Evolutionary conservation across 371 early-diverging fungal species (phyloP).

Genomic region (Homolaphlyctis polyrhiza): DNA sequence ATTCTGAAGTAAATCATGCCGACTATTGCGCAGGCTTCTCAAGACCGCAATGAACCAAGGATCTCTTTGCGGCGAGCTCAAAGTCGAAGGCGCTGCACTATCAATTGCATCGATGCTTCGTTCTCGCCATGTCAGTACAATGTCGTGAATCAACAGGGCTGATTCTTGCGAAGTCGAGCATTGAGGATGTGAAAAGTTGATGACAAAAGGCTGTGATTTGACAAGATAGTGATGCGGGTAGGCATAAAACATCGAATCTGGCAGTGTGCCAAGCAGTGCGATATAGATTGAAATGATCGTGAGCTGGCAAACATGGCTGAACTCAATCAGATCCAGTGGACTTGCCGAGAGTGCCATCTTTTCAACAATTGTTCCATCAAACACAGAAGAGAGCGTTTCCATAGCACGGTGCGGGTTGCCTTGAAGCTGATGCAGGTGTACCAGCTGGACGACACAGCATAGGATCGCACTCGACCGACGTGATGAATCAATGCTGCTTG

Average conservation of each 20-base stretch:
- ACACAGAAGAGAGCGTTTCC: not conserved
- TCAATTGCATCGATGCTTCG: no score
- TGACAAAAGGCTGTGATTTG: conserved; percentile 10
- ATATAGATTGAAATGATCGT: conserved; percentile 25
- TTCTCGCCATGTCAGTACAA: not conserved
- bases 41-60: not conserved
- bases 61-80: not conserved
- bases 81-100: no score
- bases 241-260: conserved; percentile 8
- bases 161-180: not conserved
- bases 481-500: not conserved
- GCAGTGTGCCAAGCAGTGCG: conserved; percentile 13
- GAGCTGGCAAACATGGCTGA: conserved; percentile 8
- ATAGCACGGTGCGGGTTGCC: not conserved
- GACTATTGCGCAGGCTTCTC: no score
- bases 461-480: not conserved
- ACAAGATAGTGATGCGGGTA: conserved; percentile 24
- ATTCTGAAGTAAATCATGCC: not conserved
- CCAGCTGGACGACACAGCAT: not conserved
- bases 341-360: not conserved
- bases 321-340: not conserved
- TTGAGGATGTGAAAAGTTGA: conserved; percentile 10
- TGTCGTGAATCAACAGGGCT: not conserved
- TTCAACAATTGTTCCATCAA: not conserved
- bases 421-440: not conserved